These are phyloP conservation scores for Yamadazyma siamensis DNA, from an alignment of 1,139 yeast species.

Conservation along the genomic window DNA sequence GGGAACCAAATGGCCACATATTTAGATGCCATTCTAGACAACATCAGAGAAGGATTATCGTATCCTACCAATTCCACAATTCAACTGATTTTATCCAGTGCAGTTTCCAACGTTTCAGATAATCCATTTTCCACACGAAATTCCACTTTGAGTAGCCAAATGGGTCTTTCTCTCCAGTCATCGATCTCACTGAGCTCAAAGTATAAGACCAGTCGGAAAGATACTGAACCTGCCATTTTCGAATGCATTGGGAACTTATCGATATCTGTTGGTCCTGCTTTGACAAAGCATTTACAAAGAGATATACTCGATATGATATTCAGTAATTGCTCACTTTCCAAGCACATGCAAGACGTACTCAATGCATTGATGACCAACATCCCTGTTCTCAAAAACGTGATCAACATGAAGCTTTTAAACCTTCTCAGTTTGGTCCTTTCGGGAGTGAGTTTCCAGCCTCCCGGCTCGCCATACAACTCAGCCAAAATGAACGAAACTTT, in stretches of 20 bases:
- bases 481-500: conserved; percentile 57
- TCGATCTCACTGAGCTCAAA: conserved; percentile 46
- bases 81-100: conserved; percentile 43
- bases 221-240: conserved; percentile 83
- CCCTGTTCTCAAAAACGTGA: conserved; percentile 74
- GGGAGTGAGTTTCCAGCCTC: conserved; percentile 78
- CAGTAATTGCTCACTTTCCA: conserved; percentile 74
- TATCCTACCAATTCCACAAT: conserved; percentile 38
- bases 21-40: conserved; percentile 79
- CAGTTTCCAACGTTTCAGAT: conserved; percentile 28
- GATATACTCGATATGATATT: conserved; percentile 79
- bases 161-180: conserved; percentile 23
- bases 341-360: conserved; percentile 73
- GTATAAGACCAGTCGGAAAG: conserved; percentile 58
- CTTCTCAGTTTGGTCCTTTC: conserved; percentile 75
- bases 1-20: conserved; percentile 87
- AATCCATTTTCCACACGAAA: conserved; percentile 13
- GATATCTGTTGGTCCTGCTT: conserved; percentile 89
- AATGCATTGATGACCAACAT: conserved; percentile 65
- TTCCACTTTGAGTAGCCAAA: conserved; percentile 4
- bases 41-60: conserved; percentile 76
- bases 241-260: conserved; percentile 87
- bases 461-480: conserved; percentile 84
- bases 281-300: conserved; percentile 81
- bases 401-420: conserved; percentile 69